Evolutionary conservation across 371 early-diverging fungal genomes (phyloP).

Genomic region (Chytridium lagenaria): DNA sequence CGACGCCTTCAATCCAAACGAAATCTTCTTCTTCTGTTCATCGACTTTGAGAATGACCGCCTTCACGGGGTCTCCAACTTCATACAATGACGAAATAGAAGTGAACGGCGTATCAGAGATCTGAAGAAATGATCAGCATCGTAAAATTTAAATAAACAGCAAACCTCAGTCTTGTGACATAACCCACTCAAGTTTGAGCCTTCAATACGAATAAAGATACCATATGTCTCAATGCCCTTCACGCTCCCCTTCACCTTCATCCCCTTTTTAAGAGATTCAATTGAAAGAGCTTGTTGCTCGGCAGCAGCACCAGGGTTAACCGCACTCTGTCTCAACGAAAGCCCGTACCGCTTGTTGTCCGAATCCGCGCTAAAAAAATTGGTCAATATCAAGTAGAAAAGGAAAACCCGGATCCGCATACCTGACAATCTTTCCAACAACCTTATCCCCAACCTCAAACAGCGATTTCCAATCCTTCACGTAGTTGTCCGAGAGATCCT

Average conservation of each 20-base stretch:
- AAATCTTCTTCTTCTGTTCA: slow-evolving; percentile 63
- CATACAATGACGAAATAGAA: slow-evolving; percentile 58
- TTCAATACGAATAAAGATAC: slow-evolving; percentile 75
- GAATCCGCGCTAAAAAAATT: slow-evolving; percentile 55
- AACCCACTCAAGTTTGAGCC: slow-evolving; percentile 68
- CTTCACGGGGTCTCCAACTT: slow-evolving; percentile 76
- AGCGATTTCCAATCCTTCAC: slow-evolving; percentile 79
- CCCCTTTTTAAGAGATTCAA: slow-evolving; percentile 65
- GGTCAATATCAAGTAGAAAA: neutral
- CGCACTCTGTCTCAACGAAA: slow-evolving; percentile 46
- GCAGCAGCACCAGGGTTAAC: slow-evolving; percentile 29
- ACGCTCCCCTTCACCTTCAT: slow-evolving; percentile 73
- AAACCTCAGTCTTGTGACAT: slow-evolving; percentile 72
- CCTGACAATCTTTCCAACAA: slow-evolving; percentile 72
- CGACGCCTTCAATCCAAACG: slow-evolving; percentile 77
- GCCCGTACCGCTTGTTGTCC: slow-evolving; percentile 43
- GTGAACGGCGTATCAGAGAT: slow-evolving; percentile 49
- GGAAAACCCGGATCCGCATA: too few species aligned
- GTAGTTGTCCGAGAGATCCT: slow-evolving; percentile 84
- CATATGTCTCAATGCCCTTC: slow-evolving; percentile 67
- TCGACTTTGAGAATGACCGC: slow-evolving; percentile 73
- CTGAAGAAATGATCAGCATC: slow-evolving; percentile 30
- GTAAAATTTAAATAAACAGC: slow-evolving; percentile 1
- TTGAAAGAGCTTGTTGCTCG: slow-evolving; percentile 9
- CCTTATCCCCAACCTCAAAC: slow-evolving; percentile 76